Base-by-base conservation (phyloP, 1,139 yeast genomes). In the Lodderomyces jiufengensis region DNA sequence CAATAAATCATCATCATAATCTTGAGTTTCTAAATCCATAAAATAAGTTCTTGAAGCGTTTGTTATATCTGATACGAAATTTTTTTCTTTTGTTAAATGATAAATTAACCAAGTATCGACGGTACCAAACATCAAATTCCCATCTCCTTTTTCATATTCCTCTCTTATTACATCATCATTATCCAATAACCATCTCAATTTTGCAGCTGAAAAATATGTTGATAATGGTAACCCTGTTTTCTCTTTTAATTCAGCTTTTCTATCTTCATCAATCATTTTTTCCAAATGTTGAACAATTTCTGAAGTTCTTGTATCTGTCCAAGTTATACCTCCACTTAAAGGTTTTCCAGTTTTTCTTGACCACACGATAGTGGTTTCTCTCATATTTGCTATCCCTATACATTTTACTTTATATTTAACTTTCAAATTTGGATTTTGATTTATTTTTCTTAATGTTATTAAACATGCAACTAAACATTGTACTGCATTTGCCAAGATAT, bases 331-430 rank as follows among this genome's bases (percentile, higher is more conserved):
- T 54, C 84, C 81, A 55, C 82, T 73, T 39, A 86, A 72, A 2
- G 97, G 94, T 49, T 73, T 70, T 32, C 97, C 97, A 2, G 97
- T 87, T 40, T 70, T 70, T 49, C 80, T 73, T 39, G 87, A 82
- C 97, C 97, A 90, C 36, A 90, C 82, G 40, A 90, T 76, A 23
- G 96, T 84, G 31, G 97, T 88, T 63, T 90, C 97, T 57, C 97
- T 78, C 92, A 90, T 94, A 63, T 88, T 90, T 42, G 97, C 94
- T 50, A 90, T 78, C 31, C 97, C 96, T 48, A 90, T 74, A 37
- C 82, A 73, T 39, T 71, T 72, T 39, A 83, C 74, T 48, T 64
- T 68, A 59, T 77, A 81, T 43, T 72, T 75, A 40, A 72, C 59
- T 46, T 71, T 62, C 42, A 71, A 64, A 36, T 66, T 63, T 1